Base-by-base conservation (phyloP, 2,329 filamentous ascomycete species). In the Fusarium proliferatum region DNA sequence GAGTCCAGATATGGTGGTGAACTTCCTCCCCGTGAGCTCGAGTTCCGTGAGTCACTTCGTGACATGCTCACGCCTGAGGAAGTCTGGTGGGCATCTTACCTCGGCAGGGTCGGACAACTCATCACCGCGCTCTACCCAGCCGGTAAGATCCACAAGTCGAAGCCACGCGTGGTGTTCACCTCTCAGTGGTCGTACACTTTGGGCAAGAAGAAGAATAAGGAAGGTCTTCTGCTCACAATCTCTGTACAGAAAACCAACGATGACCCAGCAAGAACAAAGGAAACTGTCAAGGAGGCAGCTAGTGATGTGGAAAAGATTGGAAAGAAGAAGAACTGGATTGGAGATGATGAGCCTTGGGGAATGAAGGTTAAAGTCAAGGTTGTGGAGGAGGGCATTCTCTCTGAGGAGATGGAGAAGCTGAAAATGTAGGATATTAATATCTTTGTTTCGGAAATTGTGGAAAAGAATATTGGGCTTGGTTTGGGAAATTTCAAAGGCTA, bases 51-150 rank as follows among this genome's bases (percentile, higher is more conserved):
- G 3, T 84, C 86, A 8, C 83, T 93, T 38, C 82, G 86, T 43
- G 81, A 83, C 41, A 83, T 92, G 7, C 80, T 91, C 6, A 88
- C 87, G 0, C 79, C 83, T 0, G 85, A 87, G 71, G 84, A 88
- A 64, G 83, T 87, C 16, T 93, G 91, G 90, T 93, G 91, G 91
- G 86, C 88, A 61, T 86, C 85, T 59, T 93, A 92, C 76, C 76
- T 92, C 2, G 91, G 92, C 2, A 85, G 86, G 21, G 85, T 93
- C 2, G 90, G 88, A 6, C 84, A 83, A 9, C 78, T 93, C 15
- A 81, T 92, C 36, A 88, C 87, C 0, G 84, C 82, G 15, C 82
- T 93, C 13, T 92, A 91, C 80, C 91, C 92, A 2, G 86, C 89
- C 3, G 91, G 91, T 3, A 80, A 85, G 3, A 78, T 88, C 6